Evolutionary conservation across 2,329 filamentous ascomycete species (phyloP).

Genomic region (Pseudogymnoascus sp.): DNA sequence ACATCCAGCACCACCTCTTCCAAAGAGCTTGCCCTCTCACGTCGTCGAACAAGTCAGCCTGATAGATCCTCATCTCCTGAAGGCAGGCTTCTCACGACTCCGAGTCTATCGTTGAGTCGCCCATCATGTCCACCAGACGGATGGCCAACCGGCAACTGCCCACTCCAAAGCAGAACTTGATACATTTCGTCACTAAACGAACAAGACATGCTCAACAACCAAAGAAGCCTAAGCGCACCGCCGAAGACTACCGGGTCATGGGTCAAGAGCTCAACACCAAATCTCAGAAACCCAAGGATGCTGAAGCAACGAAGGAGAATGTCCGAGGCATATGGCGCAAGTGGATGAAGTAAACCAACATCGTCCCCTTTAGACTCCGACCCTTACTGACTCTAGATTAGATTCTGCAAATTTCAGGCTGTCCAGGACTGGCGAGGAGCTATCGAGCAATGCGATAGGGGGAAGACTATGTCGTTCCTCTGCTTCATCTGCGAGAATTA

Average conservation of each 20-base stretch:
- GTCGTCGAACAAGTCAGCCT: too few species aligned
- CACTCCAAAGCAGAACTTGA: background rate
- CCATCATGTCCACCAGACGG: background rate
- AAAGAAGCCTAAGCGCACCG: slow-evolving; percentile 1
- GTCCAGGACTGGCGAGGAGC: background rate
- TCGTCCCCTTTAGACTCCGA: background rate
- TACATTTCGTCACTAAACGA: background rate
- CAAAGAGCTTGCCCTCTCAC: too few species aligned
- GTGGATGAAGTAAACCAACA: background rate
- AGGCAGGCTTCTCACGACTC: background rate
- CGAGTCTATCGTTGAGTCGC: background rate
- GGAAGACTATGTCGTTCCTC: slow-evolving; percentile 13
- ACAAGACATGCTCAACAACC: background rate
- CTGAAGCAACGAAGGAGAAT: background rate
- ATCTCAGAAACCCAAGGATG: background rate
- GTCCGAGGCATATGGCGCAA: background rate
- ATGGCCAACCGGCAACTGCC: background rate
- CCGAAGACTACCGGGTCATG: background rate
- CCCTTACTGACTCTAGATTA: background rate
- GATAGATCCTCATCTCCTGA: too few species aligned
- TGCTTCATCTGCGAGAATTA: slow-evolving; percentile 11
- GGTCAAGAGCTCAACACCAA: background rate
- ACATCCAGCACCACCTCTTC: too few species aligned
- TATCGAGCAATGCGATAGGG: slow-evolving; percentile 5
- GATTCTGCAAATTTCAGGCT: slow-evolving; percentile 5